Base-by-base conservation (phyloP, 306 rosid species). In the Cucurbita argyrosperma region DNA sequence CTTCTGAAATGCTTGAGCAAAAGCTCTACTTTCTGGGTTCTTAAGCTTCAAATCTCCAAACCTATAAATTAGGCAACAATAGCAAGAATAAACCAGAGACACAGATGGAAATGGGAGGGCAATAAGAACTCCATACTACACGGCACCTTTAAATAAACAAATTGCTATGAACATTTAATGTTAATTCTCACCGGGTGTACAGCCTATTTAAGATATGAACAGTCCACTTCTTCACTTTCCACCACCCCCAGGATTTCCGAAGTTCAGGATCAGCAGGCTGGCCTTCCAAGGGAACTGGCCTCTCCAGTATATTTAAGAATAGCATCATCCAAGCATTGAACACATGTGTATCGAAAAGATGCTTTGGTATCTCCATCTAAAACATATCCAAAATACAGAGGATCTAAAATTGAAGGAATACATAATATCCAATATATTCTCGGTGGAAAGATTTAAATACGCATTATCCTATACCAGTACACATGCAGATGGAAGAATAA, bases 191-290 rank as follows among this genome's bases (percentile, higher is more conserved):
- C 99, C 99, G 90, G 58, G 97, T 94, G 80, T 86, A 94, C 72
- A 94, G 87, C 84, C 99, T 83, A 79, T 94, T 91, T 62, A 94
- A 77, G 79, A 94, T 94, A 77, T 89, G 99, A 74, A 91, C 93
- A 8, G 99, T 94, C 99, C 99, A 91, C 79, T 94, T 94, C 90
- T 91, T 94, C 86, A 91, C 99, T 87, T 94, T 94, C 99, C 99
- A 94, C 99, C 99, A 91, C 38, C 89, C 99, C 99, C 99, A 94
- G 74, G 97, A 78, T 80, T 94, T 94, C 79, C 94, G 80, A 68
- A 83, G 83, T 58, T 94, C 97, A 0, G 92, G 96, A 81, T 94
- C 97, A 42, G 78, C 75, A 71, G 99, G 96, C 81, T 91, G 92
- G 69, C 99, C 99, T 82, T 94, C 99, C 62, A 79, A 58, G 37